A percentile compares a stretch with the other conserved stretches of the same genome.
phyloP scores from a whole-genome alignment of 331 rosid species.

The Telfairia occidentalis region DNA sequence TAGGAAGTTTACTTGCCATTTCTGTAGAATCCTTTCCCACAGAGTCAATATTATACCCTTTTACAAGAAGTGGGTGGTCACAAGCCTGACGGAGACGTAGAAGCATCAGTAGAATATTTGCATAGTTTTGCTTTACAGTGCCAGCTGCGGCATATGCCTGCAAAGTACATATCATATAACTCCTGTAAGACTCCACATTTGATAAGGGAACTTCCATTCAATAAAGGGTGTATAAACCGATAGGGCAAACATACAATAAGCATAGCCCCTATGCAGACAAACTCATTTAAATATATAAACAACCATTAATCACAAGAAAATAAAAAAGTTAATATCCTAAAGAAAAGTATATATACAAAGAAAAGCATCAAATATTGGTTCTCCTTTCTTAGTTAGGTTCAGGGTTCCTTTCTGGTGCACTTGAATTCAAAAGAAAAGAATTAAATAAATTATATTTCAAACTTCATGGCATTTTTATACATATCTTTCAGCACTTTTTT shows the following conservation, averaged over 20 bases:
- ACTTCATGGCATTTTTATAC: background rate
- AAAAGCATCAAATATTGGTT: background rate
- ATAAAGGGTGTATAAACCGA: background rate
- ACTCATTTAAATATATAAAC: background rate
- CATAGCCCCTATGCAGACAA: background rate
- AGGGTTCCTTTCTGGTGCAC: background rate
- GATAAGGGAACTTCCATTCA: background rate
- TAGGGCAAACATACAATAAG: background rate
- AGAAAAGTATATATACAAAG: background rate
- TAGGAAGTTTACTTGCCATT: constrained; percentile 69
- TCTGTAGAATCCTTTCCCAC: constrained; percentile 59
- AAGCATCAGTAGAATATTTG: constrained; percentile 93
- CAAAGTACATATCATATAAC: constrained; percentile 11
- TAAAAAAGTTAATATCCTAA: background rate
- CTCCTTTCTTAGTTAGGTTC: too few species aligned
- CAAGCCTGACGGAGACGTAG: constrained; percentile 98
- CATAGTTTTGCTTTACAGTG: constrained; percentile 92
- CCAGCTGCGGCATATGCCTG: constrained; percentile 99
- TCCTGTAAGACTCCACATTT: background rate
- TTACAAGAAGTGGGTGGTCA: constrained; percentile 88
- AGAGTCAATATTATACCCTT: constrained; percentile 53
- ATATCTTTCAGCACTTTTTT: background rate
- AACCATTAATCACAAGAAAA: background rate
- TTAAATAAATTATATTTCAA: background rate
- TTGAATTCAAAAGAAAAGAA: background rate